Evolutionary conservation across 2,329 filamentous ascomycete genomes (phyloP).

Genomic region (Bertia moriformis): DNA sequence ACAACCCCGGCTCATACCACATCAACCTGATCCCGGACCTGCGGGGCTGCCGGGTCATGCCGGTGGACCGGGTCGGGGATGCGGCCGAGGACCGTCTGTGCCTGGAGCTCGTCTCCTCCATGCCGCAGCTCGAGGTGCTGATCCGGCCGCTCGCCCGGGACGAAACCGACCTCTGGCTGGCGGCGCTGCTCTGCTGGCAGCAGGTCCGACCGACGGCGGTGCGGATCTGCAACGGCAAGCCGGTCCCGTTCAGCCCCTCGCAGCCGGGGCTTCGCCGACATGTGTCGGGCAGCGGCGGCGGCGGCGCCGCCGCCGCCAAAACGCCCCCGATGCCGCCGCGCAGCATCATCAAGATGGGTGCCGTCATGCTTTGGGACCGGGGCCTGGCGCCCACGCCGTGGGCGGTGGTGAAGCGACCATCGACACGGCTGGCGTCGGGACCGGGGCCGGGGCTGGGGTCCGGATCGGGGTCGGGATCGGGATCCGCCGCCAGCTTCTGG

Average conservation of each 20-base stretch:
- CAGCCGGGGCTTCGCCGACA: slow-evolving; percentile 15
- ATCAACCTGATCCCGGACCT: slow-evolving; percentile 58
- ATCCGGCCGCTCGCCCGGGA: slow-evolving; percentile 48
- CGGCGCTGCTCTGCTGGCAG: slow-evolving; percentile 69
- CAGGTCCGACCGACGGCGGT: slow-evolving; percentile 49
- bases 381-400: slow-evolving; percentile 38
- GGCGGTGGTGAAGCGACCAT: slow-evolving; percentile 39
- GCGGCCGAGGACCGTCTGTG: slow-evolving; percentile 28
- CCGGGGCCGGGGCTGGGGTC: no score
- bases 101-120: slow-evolving; percentile 37
- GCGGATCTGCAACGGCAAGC: slow-evolving; percentile 32
- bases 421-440: slow-evolving; percentile 38
- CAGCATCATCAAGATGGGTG: slow-evolving; percentile 93
- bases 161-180: slow-evolving; percentile 68
- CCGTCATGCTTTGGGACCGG: slow-evolving; percentile 83
- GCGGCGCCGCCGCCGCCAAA: no score
- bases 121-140: slow-evolving; percentile 43
- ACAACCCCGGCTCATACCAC: slow-evolving; percentile 48
- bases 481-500: slow-evolving; percentile 55
- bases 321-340: slow-evolving; percentile 20
- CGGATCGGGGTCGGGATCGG: no score
- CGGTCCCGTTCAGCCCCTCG: slow-evolving; percentile 9
- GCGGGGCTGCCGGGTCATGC: slow-evolving; percentile 56
- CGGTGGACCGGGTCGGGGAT: slow-evolving; percentile 30
- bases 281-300: slow-evolving; percentile 28